phyloP scores from a whole-genome alignment of 306 rosid genomes.

The Psophocarpus tetragonolobus region DNA sequence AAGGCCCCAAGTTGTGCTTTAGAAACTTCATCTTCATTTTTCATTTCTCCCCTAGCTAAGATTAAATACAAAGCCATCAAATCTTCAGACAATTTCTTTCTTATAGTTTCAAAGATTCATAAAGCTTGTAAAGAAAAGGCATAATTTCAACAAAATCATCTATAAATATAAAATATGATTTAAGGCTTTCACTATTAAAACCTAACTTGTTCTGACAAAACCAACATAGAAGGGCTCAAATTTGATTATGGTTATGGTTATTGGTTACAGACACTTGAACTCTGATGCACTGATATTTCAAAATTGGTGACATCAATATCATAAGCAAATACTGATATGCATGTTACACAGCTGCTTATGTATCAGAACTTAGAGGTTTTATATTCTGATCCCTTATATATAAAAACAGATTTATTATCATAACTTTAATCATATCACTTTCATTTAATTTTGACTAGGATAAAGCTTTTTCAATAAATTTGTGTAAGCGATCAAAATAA shows the following conservation, averaged over 20 bases:
- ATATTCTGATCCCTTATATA: background rate
- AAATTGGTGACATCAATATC: background rate
- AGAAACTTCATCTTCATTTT: slow-evolving; percentile 69
- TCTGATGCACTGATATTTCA: background rate
- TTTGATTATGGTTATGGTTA: background rate
- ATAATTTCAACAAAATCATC: background rate
- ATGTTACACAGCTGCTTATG: background rate
- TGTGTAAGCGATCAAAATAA: background rate
- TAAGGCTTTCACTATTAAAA: background rate
- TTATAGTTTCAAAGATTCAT: background rate
- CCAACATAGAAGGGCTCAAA: background rate
- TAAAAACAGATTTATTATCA: background rate
- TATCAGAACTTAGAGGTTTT: background rate
- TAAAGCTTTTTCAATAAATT: background rate
- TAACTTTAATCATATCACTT: background rate
- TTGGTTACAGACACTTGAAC: background rate
- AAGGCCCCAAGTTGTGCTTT: slow-evolving; percentile 94
- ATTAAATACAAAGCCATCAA: background rate
- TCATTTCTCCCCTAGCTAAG: slow-evolving; percentile 75
- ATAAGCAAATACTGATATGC: background rate
- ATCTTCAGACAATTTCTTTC: background rate
- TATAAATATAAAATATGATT: background rate
- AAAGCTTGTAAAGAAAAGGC: background rate
- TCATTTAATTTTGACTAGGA: background rate
- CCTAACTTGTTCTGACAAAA: background rate